Base-by-base conservation (phyloP, 2,329 filamentous ascomycete genomes). In the Diaporthe capsici region DNA sequence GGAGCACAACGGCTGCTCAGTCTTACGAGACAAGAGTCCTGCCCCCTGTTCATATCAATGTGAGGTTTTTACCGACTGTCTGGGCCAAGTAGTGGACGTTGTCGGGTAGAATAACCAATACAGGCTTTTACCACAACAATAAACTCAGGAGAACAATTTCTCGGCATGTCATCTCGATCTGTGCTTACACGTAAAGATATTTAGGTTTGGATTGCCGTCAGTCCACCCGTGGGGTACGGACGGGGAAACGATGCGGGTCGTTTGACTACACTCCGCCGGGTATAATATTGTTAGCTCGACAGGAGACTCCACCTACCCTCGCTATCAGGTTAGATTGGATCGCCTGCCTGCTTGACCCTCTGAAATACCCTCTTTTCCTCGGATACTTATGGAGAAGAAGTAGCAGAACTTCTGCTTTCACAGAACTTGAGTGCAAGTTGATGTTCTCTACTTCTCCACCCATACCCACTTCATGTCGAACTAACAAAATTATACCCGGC, bases 161-260 rank as follows among this genome's bases (percentile, higher is more conserved):
- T n/a, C 31, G 13, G 28, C 0, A 51, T 51, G 12, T n/a, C 63
- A 39, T 51, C 20, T 25, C 22, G 63, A 68, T 68, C 63, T 51
- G 20, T 25, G 17, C 63, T 53, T 51, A 34, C 34, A 34, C 1
- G 34, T 34, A 68, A 68, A 51, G 22, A 22, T 25, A 31, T 25
- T 25, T 51, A 51, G 20, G 31, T 31, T 67, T 67, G 20, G 20
- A 67, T 67, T 67, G 28, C 28, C 63, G 28, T 67, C 44, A 37
- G 44, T 67, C 63, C 63, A 67, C 28, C 47, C 28, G 28, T 67
- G 63, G 63, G 63, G 63, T 67, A 22, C 44, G 22, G 10, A 51
- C 20, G 28, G 53, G 44, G 63, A 20, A 67, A 47, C 12, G 5
- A 47, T 37, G 63, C 28, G 44, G 28, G 17, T 22, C n/a, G 42